Conservation (phyloP, 768 basidiomycete genomes). For the Rossbeevera mucosa region DNA sequence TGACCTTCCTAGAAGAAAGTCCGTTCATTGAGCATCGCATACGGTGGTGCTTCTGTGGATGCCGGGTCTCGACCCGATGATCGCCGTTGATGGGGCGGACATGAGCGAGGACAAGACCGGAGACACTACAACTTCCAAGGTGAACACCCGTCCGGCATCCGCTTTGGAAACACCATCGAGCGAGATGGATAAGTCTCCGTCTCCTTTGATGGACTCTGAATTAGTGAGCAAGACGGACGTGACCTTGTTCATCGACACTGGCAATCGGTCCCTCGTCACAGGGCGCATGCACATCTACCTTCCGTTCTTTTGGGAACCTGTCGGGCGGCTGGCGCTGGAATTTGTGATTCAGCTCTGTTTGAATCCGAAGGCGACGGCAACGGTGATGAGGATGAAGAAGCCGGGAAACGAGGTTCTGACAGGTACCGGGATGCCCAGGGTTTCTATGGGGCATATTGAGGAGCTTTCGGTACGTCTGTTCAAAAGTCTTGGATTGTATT, state of each 20-base stretch:
- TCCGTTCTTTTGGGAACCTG: slow-evolving; percentile 92
- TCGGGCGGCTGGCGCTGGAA: slow-evolving; percentile 82
- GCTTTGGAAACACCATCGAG: slow-evolving; percentile 41
- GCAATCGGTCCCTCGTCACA: slow-evolving; percentile 28
- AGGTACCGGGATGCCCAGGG: neutral
- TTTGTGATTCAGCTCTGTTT: slow-evolving; percentile 81
- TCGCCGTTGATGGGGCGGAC: neutral
- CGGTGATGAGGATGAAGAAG: slow-evolving; percentile 64
- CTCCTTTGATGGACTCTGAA: slow-evolving; percentile 57
- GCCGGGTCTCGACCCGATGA: slow-evolving; percentile 22
- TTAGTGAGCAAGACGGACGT: slow-evolving; percentile 79
- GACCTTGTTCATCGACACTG: slow-evolving; percentile 76
- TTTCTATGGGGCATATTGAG: neutral
- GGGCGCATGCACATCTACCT: slow-evolving; percentile 66
- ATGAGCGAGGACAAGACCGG: too few species aligned
- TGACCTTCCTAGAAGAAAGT: too few species aligned
- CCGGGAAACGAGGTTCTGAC: slow-evolving; percentile 12
- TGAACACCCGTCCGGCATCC: slow-evolving; percentile 72
- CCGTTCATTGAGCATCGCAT: too few species aligned
- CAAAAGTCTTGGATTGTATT: neutral
- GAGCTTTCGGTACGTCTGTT: slow-evolving; percentile 6
- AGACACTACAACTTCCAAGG: too few species aligned
- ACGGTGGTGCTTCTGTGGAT: slow-evolving; percentile 85
- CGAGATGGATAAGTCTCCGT: slow-evolving; percentile 34
- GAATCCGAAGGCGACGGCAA: slow-evolving; percentile 64